Conservation (phyloP, 2,329 filamentous ascomycete species). For the Trichoderma lentiforme region DNA sequence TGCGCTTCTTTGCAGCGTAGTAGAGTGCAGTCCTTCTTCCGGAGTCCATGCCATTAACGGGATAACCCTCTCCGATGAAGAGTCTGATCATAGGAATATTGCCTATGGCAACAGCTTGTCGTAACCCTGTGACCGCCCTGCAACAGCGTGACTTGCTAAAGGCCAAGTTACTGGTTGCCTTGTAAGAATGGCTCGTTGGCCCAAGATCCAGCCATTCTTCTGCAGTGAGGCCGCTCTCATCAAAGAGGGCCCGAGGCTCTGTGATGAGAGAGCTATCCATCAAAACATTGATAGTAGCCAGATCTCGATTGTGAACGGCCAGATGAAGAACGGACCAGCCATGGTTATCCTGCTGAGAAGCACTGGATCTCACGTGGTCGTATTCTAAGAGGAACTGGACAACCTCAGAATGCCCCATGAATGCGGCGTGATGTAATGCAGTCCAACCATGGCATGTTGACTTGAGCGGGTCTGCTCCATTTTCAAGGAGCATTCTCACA, state of each 20-base stretch:
- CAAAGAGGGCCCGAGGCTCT: background rate
- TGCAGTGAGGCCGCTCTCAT: conserved; percentile 4
- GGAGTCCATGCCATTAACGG: background rate
- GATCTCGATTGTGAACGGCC: background rate
- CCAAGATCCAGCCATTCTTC: conserved; percentile 4
- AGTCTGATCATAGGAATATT: background rate
- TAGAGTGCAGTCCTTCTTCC: conserved; percentile 2
- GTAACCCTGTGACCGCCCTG: background rate
- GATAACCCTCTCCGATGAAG: background rate
- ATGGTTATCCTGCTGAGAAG: background rate
- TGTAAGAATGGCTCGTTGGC: background rate
- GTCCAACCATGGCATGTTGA: conserved; percentile 9
- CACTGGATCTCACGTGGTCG: background rate
- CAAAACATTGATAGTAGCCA: background rate
- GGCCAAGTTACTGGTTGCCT: background rate
- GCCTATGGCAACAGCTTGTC: background rate
- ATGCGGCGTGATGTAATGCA: background rate
- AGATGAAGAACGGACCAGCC: conserved; percentile 9
- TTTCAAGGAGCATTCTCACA: background rate
- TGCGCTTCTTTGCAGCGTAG: background rate
- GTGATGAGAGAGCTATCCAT: background rate
- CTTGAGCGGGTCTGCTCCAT: background rate
- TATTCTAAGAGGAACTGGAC: background rate
- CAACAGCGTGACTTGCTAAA: conserved; percentile 6
- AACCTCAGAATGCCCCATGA: background rate